Base-by-base conservation (phyloP, 345 rosid genomes). In the Murraya paniculata region DNA sequence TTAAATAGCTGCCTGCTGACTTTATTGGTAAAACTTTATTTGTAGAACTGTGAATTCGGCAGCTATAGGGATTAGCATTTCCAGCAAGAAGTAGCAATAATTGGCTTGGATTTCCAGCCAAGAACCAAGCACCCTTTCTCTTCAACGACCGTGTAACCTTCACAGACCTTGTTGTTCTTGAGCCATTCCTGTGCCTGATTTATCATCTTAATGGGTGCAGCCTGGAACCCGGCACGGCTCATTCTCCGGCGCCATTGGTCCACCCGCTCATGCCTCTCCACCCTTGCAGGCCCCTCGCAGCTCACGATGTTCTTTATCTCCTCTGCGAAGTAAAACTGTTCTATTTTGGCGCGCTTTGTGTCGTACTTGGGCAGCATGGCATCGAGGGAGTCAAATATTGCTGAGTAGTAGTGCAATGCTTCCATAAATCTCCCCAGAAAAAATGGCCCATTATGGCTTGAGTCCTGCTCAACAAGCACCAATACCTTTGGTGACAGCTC, bases 191-290 rank as follows among this genome's bases (percentile, higher is more conserved):
- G 87, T 72, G 90, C 86, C 80, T 80, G 87, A 72, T 80, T 72
- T 78, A 88, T 14, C 88, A 85, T 84, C 89, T 84, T 88, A 25
- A 86, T 69, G 0, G 90, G 89, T 39, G 88, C 83, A 24, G 82
- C 88, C 83, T 89, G 94, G 38, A 91, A 91, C 21, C 91, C 89
- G 0, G 92, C 92, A n/a, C 91, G 88, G 79, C 91, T 91, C 92
- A 85, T 89, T 81, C 92, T 85, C 84, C 94, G 72, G 16, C 88
- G 84, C 94, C 91, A 91, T 59, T 89, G 92, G 53, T 89, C 90
- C 73, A 84, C 80, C 81, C 84, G 85, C 88, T 89, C 94, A 6
- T 86, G 91, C 73, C 92, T 67, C 81, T 91, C 92, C 60, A 88
- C 87, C 82, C 90, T 77, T 0, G 80, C 87, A 0, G 87, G 83